Conservation (phyloP, 2,329 filamentous ascomycete species). For the Exophiala viscosa region DNA sequence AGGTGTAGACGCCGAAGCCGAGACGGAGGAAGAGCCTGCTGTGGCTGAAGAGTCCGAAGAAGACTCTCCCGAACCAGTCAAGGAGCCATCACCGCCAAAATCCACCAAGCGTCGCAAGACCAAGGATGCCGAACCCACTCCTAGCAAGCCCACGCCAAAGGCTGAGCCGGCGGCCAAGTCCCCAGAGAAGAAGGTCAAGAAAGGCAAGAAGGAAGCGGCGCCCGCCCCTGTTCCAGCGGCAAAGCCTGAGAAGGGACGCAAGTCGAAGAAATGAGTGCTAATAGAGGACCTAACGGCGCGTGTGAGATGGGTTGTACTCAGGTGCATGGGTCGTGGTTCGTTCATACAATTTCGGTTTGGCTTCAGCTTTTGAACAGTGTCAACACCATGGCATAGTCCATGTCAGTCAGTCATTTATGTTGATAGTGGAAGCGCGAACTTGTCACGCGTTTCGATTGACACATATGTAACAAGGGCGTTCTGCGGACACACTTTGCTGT, state of each 20-base stretch:
- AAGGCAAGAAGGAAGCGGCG: conserved; percentile 44
- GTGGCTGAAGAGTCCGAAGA: conserved; percentile 36
- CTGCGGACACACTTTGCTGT: too few relatives aligned
- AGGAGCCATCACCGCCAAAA: conserved; percentile 42
- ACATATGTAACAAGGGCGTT: background rate
- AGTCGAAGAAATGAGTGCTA: conserved; percentile 23
- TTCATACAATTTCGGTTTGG: conserved; percentile 10
- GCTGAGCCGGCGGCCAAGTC: conserved; percentile 30
- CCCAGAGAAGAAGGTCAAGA: conserved; percentile 42
- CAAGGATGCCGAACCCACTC: conserved; percentile 34
- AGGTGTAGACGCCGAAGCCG: conserved; percentile 32
- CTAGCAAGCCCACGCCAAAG: conserved; percentile 37
- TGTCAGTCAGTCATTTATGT: background rate
- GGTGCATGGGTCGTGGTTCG: background rate
- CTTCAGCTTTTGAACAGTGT: too few relatives aligned
- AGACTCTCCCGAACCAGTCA: conserved; percentile 36
- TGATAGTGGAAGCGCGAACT: background rate
- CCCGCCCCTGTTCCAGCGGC: conserved; percentile 18
- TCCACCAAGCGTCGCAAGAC: conserved; percentile 42
- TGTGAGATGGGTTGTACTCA: background rate
- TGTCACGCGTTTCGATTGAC: background rate
- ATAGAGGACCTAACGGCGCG: background rate
- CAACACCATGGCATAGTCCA: background rate
- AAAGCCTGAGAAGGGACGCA: conserved; percentile 28
- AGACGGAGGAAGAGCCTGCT: conserved; percentile 33